These are phyloP conservation scores for Talaromyces atroroseus DNA, from an alignment of 2,329 filamentous ascomycete species.

Conservation along the genomic window DNA sequence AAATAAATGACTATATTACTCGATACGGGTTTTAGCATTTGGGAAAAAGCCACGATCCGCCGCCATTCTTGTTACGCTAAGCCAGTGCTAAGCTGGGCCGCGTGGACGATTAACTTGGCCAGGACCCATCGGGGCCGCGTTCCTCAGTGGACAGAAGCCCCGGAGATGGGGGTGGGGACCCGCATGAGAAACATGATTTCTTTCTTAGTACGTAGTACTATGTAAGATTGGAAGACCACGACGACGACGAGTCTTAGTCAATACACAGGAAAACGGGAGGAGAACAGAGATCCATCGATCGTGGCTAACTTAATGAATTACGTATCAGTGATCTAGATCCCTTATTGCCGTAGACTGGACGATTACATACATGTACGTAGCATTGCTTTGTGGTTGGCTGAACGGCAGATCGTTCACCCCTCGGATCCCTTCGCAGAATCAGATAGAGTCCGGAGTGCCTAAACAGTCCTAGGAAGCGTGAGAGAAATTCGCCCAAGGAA, in stretches of 20 bases:
- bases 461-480: too few relatives aligned
- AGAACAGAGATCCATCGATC: slow-evolving; percentile 7
- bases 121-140: not conserved
- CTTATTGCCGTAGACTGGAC: not conserved
- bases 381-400: too few relatives aligned
- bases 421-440: not conserved
- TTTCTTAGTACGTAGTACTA: not conserved
- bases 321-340: not conserved
- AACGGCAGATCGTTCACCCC: too few relatives aligned
- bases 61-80: slow-evolving; percentile 4
- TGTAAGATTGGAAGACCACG: too few relatives aligned
- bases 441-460: not conserved
- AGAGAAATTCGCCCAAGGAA: not conserved
- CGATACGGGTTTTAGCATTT: not conserved
- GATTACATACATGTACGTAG: too few relatives aligned
- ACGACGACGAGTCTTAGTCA: not conserved
- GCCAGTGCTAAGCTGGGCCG: not conserved
- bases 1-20: too few relatives aligned
- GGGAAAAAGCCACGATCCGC: slow-evolving; percentile 8
- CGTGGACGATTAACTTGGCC: slow-evolving; percentile 1
- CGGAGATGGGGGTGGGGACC: not conserved
- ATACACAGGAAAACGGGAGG: not conserved
- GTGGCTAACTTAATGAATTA: not conserved
- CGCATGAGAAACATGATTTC: not conserved
- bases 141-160: not conserved